phyloP scores from a whole-genome alignment of 345 rosid species.

The Odontarrhena argentea region DNA sequence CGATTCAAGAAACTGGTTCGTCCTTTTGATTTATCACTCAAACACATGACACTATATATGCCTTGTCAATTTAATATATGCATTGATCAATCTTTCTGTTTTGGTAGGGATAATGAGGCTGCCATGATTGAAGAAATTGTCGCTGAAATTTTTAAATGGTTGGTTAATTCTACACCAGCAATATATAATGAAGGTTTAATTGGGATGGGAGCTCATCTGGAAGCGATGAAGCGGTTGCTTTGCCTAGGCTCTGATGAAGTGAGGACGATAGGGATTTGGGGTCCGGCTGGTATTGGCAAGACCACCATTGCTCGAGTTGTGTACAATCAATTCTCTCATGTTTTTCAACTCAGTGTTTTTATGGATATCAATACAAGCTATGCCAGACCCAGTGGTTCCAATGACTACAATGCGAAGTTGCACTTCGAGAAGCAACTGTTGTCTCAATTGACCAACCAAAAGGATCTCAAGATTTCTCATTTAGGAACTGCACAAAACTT shows the following conservation, averaged over 20 bases:
- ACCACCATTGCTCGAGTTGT: constrained; percentile 44
- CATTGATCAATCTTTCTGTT: not conserved
- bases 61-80: not conserved
- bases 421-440: constrained; percentile 37
- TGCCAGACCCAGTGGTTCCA: not conserved
- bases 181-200: not conserved
- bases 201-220: constrained; percentile 32
- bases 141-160: not conserved
- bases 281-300: constrained; percentile 23
- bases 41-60: not conserved
- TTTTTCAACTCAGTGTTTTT: not conserved
- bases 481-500: not conserved
- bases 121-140: constrained; percentile 20
- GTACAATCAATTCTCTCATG: not conserved
- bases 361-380: not conserved
- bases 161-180: not conserved
- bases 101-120: not conserved
- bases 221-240: not conserved
- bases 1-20: not conserved
- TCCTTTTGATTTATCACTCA: not conserved
- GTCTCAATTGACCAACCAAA: too few relatives aligned
- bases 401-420: constrained; percentile 22
- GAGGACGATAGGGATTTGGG: constrained; percentile 36
- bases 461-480: too few relatives aligned
- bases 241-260: not conserved